Evolutionary conservation across 2,329 filamentous ascomycete species (phyloP).

Genomic region (Phyllosticta citriasiana): DNA sequence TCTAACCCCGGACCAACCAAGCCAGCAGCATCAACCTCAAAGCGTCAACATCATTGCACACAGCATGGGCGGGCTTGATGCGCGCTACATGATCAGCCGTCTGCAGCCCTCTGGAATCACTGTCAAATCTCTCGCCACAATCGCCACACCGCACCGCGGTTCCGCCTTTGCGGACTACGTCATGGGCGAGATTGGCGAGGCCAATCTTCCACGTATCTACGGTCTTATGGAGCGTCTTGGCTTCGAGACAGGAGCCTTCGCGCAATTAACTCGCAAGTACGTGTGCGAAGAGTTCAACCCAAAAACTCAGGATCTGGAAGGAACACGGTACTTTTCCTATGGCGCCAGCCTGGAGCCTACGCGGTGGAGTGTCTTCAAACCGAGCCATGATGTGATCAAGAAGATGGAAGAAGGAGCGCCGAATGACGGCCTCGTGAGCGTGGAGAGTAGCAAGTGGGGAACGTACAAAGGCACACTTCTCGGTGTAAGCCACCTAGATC

Average conservation of each 20-base stretch:
- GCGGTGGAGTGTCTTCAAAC: slow-evolving; percentile 47
- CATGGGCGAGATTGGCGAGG: slow-evolving; percentile 45
- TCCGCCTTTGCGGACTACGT: slow-evolving; percentile 54
- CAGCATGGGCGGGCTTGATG: slow-evolving; percentile 43
- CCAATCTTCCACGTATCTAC: slow-evolving; percentile 45
- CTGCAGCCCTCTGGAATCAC: slow-evolving; percentile 57
- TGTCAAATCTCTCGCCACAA: slow-evolving; percentile 58
- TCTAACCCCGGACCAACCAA: background rate
- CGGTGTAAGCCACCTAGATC: slow-evolving; percentile 53
- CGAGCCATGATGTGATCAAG: slow-evolving; percentile 46
- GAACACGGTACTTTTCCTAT: slow-evolving; percentile 53
- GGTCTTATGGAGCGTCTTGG: slow-evolving; percentile 44
- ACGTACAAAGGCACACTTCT: slow-evolving; percentile 53
- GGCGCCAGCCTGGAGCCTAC: slow-evolving; percentile 48
- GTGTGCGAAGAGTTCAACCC: slow-evolving; percentile 51
- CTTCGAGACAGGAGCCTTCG: slow-evolving; percentile 50
- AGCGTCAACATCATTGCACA: slow-evolving; percentile 53
- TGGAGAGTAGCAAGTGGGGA: slow-evolving; percentile 51
- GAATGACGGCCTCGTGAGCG: slow-evolving; percentile 56
- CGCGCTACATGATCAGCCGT: slow-evolving; percentile 53
- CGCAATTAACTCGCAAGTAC: slow-evolving; percentile 50
- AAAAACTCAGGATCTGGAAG: slow-evolving; percentile 44
- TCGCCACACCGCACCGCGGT: slow-evolving; percentile 52
- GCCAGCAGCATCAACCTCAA: slow-evolving; percentile 14
- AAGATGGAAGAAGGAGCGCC: slow-evolving; percentile 43